Evolutionary conservation across 257 asterid genomes (phyloP).

Genomic region (Apocynum venetum): DNA sequence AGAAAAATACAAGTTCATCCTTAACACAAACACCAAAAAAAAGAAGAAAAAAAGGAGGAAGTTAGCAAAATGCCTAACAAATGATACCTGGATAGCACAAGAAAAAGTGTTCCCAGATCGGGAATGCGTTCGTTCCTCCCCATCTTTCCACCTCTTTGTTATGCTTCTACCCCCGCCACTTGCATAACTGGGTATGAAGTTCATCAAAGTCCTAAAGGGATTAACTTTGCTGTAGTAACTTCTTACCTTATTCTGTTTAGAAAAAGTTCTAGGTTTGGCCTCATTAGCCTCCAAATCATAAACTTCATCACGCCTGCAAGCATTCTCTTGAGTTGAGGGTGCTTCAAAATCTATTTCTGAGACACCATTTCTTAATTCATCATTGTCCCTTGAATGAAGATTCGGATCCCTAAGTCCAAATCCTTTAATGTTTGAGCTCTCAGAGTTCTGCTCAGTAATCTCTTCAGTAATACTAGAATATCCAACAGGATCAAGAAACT

Average conservation of each 20-base stretch:
- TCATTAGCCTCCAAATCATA: conserved; percentile 41
- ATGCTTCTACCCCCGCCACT: conserved; percentile 29
- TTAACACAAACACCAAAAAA: neutral
- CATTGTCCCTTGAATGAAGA: conserved; percentile 17
- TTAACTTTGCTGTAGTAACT: conserved; percentile 18
- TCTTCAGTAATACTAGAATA: conserved; percentile 33
- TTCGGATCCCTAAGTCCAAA: conserved; percentile 9
- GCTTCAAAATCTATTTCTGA: neutral
- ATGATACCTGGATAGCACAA: neutral
- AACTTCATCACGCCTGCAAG: conserved; percentile 17
- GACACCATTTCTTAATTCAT: neutral
- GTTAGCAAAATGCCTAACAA: neutral
- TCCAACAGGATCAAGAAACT: conserved; percentile 32
- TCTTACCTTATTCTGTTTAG: conserved; percentile 24
- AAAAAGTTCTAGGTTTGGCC: conserved; percentile 14
- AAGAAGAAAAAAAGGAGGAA: neutral
- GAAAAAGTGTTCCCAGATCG: conserved; percentile 2
- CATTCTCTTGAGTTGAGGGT: neutral
- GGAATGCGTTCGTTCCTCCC: conserved; percentile 33
- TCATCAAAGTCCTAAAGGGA: conserved; percentile 25
- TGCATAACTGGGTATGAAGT: conserved; percentile 19
- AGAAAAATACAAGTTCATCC: too few relatives aligned
- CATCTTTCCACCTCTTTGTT: conserved; percentile 43
- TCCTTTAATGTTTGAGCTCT: conserved; percentile 17
- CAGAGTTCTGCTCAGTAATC: conserved; percentile 16